Evolutionary conservation across 108 stramenopile genomes (phyloP).

Genomic region (Bacterosira constricta): DNA sequence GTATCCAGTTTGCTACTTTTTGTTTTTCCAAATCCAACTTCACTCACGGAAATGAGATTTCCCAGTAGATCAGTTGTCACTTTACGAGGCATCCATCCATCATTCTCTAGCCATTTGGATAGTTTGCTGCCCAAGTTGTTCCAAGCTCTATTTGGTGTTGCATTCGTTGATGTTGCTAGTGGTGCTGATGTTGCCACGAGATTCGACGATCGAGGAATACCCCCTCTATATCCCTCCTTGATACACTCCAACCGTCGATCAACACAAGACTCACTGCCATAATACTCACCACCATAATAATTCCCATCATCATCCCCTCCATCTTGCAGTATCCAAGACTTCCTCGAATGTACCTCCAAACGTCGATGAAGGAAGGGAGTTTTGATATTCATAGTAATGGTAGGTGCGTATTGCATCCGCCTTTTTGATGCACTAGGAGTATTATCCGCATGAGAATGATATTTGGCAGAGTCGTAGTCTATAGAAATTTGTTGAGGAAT

Average conservation of each 20-base stretch:
- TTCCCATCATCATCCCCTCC: conserved; percentile 12
- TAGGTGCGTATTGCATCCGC: conserved; percentile 16
- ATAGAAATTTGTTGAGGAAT: conserved; percentile 13
- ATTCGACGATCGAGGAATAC: conserved; percentile 22
- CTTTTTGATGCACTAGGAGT: neutral
- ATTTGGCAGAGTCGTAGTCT: conserved; percentile 44
- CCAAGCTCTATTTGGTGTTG: neutral
- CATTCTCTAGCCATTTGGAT: conserved; percentile 43
- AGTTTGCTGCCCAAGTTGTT: conserved; percentile 2
- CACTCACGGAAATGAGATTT: conserved; percentile 37
- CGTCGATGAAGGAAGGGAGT: conserved; percentile 43
- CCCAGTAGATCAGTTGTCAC: conserved; percentile 31
- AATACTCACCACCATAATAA: conserved; percentile 16
- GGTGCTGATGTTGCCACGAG: neutral
- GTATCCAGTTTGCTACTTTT: neutral
- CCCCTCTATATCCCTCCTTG: conserved; percentile 15
- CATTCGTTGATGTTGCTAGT: neutral
- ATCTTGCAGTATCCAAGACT: conserved; percentile 24
- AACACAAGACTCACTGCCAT: neutral
- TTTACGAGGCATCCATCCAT: conserved; percentile 46
- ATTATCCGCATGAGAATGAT: neutral
- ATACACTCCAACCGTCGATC: conserved; percentile 20
- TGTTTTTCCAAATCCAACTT: conserved; percentile 12
- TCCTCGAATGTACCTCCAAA: conserved; percentile 21
- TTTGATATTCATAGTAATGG: conserved; percentile 11